These are phyloP conservation scores for Dictyostelium purpureum DNA, from an alignment of 78 protist species.

Conservation along the genomic window DNA sequence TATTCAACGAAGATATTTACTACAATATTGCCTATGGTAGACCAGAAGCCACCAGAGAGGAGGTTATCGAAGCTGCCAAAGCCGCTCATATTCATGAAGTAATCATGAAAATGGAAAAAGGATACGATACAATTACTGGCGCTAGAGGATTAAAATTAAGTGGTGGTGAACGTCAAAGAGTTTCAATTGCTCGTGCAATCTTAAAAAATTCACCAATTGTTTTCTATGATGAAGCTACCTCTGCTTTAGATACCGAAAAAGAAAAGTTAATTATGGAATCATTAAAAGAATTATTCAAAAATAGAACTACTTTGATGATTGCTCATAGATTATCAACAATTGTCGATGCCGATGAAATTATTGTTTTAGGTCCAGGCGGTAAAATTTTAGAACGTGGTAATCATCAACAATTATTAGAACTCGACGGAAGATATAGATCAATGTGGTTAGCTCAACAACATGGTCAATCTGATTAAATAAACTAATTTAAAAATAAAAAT, in stretches of 20 bases:
- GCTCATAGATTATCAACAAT: slow-evolving; percentile 93
- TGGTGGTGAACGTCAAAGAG: slow-evolving; percentile 32
- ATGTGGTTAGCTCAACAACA: slow-evolving; percentile 82
- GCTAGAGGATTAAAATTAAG: slow-evolving; percentile 85
- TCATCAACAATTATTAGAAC: slow-evolving; percentile 84
- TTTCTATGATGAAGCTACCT: slow-evolving; percentile 94
- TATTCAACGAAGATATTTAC: slow-evolving; percentile 92
- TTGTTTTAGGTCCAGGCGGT: slow-evolving; percentile 86
- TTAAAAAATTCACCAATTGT: slow-evolving; percentile 47
- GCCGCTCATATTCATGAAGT: slow-evolving; percentile 88
- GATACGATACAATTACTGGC: slow-evolving; percentile 89
- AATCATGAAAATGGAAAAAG: slow-evolving; percentile 82
- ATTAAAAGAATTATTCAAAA: slow-evolving; percentile 51
- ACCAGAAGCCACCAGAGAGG: slow-evolving; percentile 47
- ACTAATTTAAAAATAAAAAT: background rate
- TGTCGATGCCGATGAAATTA: slow-evolving; percentile 88
- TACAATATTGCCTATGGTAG: slow-evolving; percentile 91
- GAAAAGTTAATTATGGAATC: slow-evolving; percentile 91
- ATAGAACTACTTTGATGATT: slow-evolving; percentile 83
- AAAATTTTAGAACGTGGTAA: slow-evolving; percentile 89
- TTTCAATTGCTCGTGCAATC: slow-evolving; percentile 62
- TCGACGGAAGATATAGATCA: slow-evolving; percentile 76
- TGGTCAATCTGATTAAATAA: no score
- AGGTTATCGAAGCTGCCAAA: slow-evolving; percentile 84
- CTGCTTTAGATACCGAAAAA: slow-evolving; percentile 92